These are phyloP conservation scores for Aspergillus caelatus DNA, from an alignment of 2,329 filamentous ascomycete genomes.

Conservation along the genomic window DNA sequence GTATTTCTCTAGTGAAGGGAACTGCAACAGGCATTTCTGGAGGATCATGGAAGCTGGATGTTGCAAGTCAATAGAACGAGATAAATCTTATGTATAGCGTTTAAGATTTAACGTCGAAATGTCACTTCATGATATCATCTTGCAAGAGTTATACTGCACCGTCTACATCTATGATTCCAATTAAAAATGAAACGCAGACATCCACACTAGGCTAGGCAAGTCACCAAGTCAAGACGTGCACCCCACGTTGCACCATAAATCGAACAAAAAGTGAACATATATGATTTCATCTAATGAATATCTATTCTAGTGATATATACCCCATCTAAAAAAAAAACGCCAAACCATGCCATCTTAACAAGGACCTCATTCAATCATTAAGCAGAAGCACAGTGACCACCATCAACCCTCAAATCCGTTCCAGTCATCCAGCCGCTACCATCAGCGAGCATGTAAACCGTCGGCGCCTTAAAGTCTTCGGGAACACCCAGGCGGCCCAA, in stretches of 20 bases:
- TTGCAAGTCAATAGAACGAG: background rate
- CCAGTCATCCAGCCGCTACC: slow-evolving; percentile 46
- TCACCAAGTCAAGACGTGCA: too few species aligned
- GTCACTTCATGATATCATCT: background rate
- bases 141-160: background rate
- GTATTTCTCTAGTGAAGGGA: background rate
- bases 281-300: background rate
- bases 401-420: slow-evolving; percentile 43
- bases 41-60: background rate
- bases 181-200: too few species aligned
- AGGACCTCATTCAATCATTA: slow-evolving; percentile 9
- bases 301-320: background rate
- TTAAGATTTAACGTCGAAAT: background rate
- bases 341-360: slow-evolving; percentile 4
- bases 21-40: background rate
- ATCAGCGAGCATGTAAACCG: slow-evolving; percentile 41
- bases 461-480: slow-evolving; percentile 42
- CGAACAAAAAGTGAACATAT: too few species aligned
- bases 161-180: background rate
- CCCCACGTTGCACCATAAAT: too few species aligned
- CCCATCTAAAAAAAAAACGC: slow-evolving; percentile 1
- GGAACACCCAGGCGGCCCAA: slow-evolving; percentile 53
- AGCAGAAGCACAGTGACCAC: slow-evolving; percentile 42
- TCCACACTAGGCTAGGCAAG: too few species aligned
- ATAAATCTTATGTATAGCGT: background rate